Conservation (phyloP, 1,284 basidiomycete genomes). For the Irpex lacteus region DNA sequence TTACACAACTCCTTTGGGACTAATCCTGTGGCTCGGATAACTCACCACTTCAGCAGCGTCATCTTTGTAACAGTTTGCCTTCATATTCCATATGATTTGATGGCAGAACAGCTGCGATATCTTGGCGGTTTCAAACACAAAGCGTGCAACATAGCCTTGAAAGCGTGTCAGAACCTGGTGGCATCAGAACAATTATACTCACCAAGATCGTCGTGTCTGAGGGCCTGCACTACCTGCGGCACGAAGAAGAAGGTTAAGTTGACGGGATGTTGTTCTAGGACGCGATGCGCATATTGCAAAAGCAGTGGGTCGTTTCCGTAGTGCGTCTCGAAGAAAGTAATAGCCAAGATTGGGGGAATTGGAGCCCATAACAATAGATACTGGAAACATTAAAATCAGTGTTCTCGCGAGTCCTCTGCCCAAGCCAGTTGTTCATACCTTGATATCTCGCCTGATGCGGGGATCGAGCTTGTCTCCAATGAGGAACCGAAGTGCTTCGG, state of each 20-base stretch:
- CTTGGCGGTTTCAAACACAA: slow-evolving; percentile 97
- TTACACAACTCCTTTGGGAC: too few species aligned
- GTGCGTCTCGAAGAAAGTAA: slow-evolving; percentile 83
- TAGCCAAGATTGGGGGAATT: slow-evolving; percentile 84
- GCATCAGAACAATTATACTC: slow-evolving; percentile 18
- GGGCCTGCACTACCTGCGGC: slow-evolving; percentile 96
- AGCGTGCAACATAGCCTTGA: slow-evolving; percentile 89
- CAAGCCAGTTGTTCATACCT: slow-evolving; percentile 44
- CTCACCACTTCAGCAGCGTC: slow-evolving; percentile 81
- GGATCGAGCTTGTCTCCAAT: slow-evolving; percentile 71
- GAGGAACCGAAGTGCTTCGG: slow-evolving; percentile 81
- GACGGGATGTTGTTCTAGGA: slow-evolving; percentile 93
- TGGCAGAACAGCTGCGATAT: slow-evolving; percentile 99
- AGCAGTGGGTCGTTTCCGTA: slow-evolving; percentile 85
- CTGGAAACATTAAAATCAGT: slow-evolving; percentile 35
- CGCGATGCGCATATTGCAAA: slow-evolving; percentile 96
- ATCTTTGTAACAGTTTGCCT: slow-evolving; percentile 95
- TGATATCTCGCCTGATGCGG: slow-evolving; percentile 63
- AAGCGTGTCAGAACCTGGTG: slow-evolving; percentile 8
- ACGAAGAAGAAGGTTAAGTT: slow-evolving; percentile 99
- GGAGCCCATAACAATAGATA: slow-evolving; percentile 88
- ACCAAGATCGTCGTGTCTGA: slow-evolving; percentile 88
- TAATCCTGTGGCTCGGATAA: slow-evolving; percentile 9
- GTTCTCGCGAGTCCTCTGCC: slow-evolving; percentile 12
- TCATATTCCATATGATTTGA: slow-evolving; percentile 99